These are phyloP conservation scores for Galerina marginata DNA, from an alignment of 768 basidiomycete genomes.

Conservation along the genomic window DNA sequence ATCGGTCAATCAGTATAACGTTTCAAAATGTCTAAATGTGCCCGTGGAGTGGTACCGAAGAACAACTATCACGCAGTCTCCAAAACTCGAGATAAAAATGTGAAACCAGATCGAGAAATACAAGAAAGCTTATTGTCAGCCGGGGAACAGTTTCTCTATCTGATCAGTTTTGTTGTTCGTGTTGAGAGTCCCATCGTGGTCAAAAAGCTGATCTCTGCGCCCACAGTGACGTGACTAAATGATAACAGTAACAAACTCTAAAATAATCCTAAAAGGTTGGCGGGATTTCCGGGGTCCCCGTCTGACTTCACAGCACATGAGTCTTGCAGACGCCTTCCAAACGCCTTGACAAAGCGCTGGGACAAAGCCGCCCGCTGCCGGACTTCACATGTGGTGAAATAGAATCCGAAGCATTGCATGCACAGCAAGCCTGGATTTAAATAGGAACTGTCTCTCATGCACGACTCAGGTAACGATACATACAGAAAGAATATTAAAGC, in stretches of 20 bases:
- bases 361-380: slow-evolving; percentile 1
- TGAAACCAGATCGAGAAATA: no score
- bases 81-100: no score
- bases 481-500: no score
- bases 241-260: not conserved
- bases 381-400: not conserved
- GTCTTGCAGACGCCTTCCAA: slow-evolving; percentile 4
- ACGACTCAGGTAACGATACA: no score
- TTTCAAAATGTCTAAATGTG: no score
- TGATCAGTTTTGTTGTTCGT: not conserved
- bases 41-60: no score
- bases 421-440: no score
- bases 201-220: slow-evolving; percentile 5
- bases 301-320: not conserved
- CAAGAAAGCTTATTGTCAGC: not conserved
- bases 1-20: no score
- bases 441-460: no score
- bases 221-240: slow-evolving; percentile 10
- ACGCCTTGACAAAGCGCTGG: not conserved
- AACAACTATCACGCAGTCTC: no score
- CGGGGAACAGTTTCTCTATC: not conserved
- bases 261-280: not conserved
- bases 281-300: slow-evolving; percentile 3
- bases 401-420: no score
- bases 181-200: slow-evolving; percentile 2